Base-by-base conservation (phyloP, 768 basidiomycete species). In the Lactarius sanguifluus region DNA sequence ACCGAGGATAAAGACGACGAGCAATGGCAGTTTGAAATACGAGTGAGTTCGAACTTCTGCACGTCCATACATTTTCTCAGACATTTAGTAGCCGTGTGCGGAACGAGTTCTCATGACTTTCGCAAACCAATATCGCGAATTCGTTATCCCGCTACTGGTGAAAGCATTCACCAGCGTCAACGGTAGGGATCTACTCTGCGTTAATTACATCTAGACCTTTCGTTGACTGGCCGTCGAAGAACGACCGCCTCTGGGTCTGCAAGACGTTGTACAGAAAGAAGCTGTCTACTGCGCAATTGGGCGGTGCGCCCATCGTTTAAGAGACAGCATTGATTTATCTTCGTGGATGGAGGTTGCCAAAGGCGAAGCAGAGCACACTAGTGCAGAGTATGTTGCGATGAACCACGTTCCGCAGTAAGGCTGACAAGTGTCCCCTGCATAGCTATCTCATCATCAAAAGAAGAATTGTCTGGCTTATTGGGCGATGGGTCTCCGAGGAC, bases 391-490 rank as follows among this genome's bases (percentile, higher is more conserved):
- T 60, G 82, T 72, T 40, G 15, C 57, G 61, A 57, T 38, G 34
- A 43, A 28, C 16, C 5, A 23, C 18, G 13, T 10, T 59, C 40
- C 30, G 38, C 10, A 23, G 8, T 13, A 34, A 64, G 62, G 36
- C 40, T 38, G 13, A 12, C 13, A 23, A 45, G 57, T 36, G 47
- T 64, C 66, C 59, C 60, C 62, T 50, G 28, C 61, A 34, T 64
- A 96, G 95, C 64, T 94, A 90, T 74, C 90, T 92, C 0, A 91
- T 98, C 62, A 85, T 98, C 67, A 96, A 98, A 76, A 86, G 94
- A n/a, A 85, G 96, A 38, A 90, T 98, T 69, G 94, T 96, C 1
- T 97, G 95, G 94, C 79, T 98, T 5, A 83, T 98, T 56, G 95
- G 96, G 30, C 90, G 88, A 81, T 94, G 93, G 91, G 82, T 94